phyloP scores from a whole-genome alignment of 345 rosid genomes.

The Dovyalis caffra region DNA sequence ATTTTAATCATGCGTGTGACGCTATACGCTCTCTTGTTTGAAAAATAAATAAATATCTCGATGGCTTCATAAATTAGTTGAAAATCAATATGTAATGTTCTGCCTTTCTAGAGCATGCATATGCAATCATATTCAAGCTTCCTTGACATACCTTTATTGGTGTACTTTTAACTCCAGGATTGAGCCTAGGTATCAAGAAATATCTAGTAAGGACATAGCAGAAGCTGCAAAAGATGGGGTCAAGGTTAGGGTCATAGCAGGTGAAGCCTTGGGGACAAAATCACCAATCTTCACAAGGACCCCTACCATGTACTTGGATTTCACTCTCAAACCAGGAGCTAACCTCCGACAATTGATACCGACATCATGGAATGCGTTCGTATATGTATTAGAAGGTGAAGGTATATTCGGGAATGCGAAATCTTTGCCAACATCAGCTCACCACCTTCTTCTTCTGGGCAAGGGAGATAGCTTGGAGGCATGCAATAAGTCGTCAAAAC shows the following conservation, averaged over 20 bases:
- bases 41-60: too few species aligned
- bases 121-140: too few species aligned
- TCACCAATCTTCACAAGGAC: slow-evolving; percentile 78
- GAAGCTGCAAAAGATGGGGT: slow-evolving; percentile 64
- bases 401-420: slow-evolving; percentile 53
- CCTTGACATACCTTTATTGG: too few species aligned
- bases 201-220: slow-evolving; percentile 55
- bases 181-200: slow-evolving; percentile 82
- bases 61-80: too few species aligned
- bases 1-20: too few species aligned
- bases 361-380: slow-evolving; percentile 63
- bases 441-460: slow-evolving; percentile 57
- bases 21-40: too few species aligned
- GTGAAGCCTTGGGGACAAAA: slow-evolving; percentile 70
- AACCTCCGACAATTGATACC: slow-evolving; percentile 65
- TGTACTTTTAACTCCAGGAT: slow-evolving; percentile 52
- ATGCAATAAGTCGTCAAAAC: slow-evolving; percentile 62
- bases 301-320: slow-evolving; percentile 92
- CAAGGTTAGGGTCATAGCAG: slow-evolving; percentile 75
- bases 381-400: slow-evolving; percentile 73
- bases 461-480: slow-evolving; percentile 64
- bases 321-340: slow-evolving; percentile 64
- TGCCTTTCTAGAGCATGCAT: too few species aligned
- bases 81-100: too few species aligned
- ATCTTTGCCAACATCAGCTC: slow-evolving; percentile 39